phyloP scores from a whole-genome alignment of 1,284 basidiomycete genomes.

The Cutaneotrichosporon cyanovorans region DNA sequence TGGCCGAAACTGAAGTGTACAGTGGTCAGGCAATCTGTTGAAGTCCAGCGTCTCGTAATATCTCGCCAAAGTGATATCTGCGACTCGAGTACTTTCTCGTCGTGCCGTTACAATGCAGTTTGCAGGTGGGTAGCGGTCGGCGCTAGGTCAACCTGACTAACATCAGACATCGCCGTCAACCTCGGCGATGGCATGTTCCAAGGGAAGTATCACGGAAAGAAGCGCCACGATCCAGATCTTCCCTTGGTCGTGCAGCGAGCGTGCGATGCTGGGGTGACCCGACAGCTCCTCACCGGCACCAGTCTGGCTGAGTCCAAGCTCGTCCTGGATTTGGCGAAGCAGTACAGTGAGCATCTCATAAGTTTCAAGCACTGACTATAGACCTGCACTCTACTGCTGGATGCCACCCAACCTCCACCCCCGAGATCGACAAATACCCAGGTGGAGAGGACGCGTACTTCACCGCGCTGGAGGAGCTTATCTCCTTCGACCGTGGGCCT shows the following conservation, averaged over 20 bases:
- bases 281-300: slow-evolving; percentile 76
- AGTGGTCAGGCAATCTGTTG: too few species aligned
- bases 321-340: slow-evolving; percentile 57
- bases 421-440: slow-evolving; percentile 60
- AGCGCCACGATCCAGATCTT: slow-evolving; percentile 58
- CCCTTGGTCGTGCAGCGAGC: slow-evolving; percentile 58
- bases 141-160: background rate
- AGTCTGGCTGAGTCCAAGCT: slow-evolving; percentile 60
- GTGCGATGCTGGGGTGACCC: slow-evolving; percentile 58
- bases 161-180: slow-evolving; percentile 50
- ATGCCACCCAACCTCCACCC: slow-evolving; percentile 77
- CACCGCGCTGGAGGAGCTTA: slow-evolving; percentile 54
- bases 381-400: slow-evolving; percentile 71
- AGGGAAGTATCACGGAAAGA: slow-evolving; percentile 49
- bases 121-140: slow-evolving; percentile 4
- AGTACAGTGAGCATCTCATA: slow-evolving; percentile 49
- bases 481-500: slow-evolving; percentile 49
- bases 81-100: background rate
- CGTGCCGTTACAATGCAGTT: slow-evolving; percentile 9
- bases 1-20: too few species aligned
- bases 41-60: too few species aligned
- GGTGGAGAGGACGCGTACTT: slow-evolving; percentile 63
- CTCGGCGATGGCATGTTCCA: slow-evolving; percentile 49
- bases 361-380: slow-evolving; percentile 26
- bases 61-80: too few species aligned